Conservation (phyloP, 768 basidiomycete genomes). For the Mrakia frigida region DNA sequence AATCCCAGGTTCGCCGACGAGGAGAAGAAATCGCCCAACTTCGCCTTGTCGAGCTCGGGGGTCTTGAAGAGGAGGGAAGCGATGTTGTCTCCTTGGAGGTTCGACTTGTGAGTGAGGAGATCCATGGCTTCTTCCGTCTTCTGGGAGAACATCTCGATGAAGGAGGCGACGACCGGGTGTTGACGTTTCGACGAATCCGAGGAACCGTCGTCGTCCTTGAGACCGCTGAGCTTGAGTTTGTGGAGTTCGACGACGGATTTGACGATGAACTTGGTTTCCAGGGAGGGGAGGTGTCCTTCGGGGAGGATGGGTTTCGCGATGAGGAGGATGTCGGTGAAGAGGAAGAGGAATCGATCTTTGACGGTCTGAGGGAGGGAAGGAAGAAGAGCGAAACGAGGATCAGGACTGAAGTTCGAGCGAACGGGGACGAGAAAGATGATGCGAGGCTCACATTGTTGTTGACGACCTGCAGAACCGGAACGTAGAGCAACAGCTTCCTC, state of each 20-base stretch:
- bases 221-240: slow-evolving; percentile 40
- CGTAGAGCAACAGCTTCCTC: slow-evolving; percentile 74
- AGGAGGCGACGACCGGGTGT: slow-evolving; percentile 63
- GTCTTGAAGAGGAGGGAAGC: slow-evolving; percentile 70
- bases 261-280: slow-evolving; percentile 75
- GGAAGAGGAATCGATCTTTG: slow-evolving; percentile 91
- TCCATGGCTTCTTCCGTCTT: slow-evolving; percentile 75
- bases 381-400: slow-evolving; percentile 7
- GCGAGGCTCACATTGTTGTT: slow-evolving; percentile 55
- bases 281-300: slow-evolving; percentile 47
- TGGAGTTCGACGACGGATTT: slow-evolving; percentile 78
- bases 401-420: neutral
- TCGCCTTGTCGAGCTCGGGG: slow-evolving; percentile 65
- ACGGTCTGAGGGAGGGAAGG: slow-evolving; percentile 61
- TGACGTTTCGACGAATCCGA: slow-evolving; percentile 34
- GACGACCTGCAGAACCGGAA: slow-evolving; percentile 86
- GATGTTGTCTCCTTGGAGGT: slow-evolving; percentile 63
- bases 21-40: slow-evolving; percentile 77
- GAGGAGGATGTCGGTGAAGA: slow-evolving; percentile 93
- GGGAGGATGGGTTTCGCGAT: slow-evolving; percentile 81
- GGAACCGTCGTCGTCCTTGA: slow-evolving; percentile 37
- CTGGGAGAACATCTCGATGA: slow-evolving; percentile 70
- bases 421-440: too few relatives aligned
- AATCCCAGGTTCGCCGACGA: slow-evolving; percentile 66
- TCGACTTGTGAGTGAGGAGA: slow-evolving; percentile 60